phyloP scores from a whole-genome alignment of 2,329 filamentous ascomycete genomes.

The Aspergillus sp. region DNA sequence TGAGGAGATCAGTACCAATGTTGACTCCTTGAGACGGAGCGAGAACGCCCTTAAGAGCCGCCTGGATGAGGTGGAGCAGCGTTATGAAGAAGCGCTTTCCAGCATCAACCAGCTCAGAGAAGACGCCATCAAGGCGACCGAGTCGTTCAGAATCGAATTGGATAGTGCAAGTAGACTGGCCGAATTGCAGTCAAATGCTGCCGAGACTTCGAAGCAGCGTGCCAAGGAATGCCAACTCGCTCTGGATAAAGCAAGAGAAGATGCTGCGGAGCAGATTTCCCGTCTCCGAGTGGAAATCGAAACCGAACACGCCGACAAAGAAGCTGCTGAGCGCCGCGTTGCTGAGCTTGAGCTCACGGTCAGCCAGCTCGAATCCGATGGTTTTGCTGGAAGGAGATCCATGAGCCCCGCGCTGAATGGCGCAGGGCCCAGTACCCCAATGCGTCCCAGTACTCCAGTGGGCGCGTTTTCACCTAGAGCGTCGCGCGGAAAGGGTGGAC shows the following conservation, averaged over 20 bases:
- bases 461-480: conserved; percentile 57
- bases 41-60: conserved; percentile 79
- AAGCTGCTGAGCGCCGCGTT: conserved; percentile 63
- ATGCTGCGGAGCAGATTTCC: conserved; percentile 62
- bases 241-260: conserved; percentile 62
- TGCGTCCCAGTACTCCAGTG: conserved; percentile 52
- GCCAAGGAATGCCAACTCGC: conserved; percentile 60
- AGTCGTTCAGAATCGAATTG: conserved; percentile 83
- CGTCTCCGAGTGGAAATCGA: conserved; percentile 56
- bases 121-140: conserved; percentile 75
- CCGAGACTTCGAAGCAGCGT: conserved; percentile 61
- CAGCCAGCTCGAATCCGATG: conserved; percentile 61
- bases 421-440: conserved; percentile 50
- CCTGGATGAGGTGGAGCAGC: conserved; percentile 79
- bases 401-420: conserved; percentile 60
- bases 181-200: conserved; percentile 65
- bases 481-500: conserved; percentile 55
- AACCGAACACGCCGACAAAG: conserved; percentile 61
- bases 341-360: conserved; percentile 66
- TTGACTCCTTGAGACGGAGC: conserved; percentile 75
- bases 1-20: conserved; percentile 76
- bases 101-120: conserved; percentile 86
- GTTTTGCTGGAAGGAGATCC: conserved; percentile 47
- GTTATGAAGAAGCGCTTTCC: conserved; percentile 78
- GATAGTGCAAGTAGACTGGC: conserved; percentile 79